phyloP scores from a whole-genome alignment of 352 stramenopile species.

The Globisporangium alternatum region DNA sequence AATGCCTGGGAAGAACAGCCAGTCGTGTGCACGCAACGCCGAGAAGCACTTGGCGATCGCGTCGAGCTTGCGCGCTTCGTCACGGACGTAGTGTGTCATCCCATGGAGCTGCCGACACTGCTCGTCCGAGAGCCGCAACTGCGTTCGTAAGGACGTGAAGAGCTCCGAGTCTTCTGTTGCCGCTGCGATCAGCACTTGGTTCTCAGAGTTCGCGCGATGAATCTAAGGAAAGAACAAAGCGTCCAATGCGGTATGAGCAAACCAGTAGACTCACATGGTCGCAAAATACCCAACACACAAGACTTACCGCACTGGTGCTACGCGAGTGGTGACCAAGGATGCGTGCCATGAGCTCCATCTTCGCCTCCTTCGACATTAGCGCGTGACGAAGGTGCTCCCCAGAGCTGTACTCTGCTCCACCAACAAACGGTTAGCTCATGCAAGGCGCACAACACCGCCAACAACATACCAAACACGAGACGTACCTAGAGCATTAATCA shows the following conservation, averaged over 20 bases:
- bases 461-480: constrained; percentile 18
- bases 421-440: not conserved
- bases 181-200: constrained; percentile 69
- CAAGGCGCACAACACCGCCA: not conserved
- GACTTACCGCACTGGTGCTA: constrained; percentile 62
- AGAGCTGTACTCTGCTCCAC: constrained; percentile 56
- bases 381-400: constrained; percentile 78
- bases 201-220: constrained; percentile 76
- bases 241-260: not conserved
- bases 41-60: constrained; percentile 87
- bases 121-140: constrained; percentile 65
- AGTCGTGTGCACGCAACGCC: constrained; percentile 76
- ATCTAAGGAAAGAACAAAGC: constrained; percentile 39
- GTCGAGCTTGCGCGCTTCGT: constrained; percentile 75
- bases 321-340: constrained; percentile 78
- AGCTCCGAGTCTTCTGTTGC: constrained; percentile 61
- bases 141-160: constrained; percentile 43
- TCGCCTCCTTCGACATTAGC: constrained; percentile 83
- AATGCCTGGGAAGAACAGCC: constrained; percentile 81
- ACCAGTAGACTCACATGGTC: not conserved
- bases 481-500: constrained; percentile 72
- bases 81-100: constrained; percentile 40
- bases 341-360: constrained; percentile 74
- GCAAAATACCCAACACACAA: not conserved
- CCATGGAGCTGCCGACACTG: constrained; percentile 61